A percentile compares a stretch with the other conserved stretches of the same genome.
phyloP scores from a whole-genome alignment of 2,329 filamentous ascomycete species.

The Cytospora leucostoma region DNA sequence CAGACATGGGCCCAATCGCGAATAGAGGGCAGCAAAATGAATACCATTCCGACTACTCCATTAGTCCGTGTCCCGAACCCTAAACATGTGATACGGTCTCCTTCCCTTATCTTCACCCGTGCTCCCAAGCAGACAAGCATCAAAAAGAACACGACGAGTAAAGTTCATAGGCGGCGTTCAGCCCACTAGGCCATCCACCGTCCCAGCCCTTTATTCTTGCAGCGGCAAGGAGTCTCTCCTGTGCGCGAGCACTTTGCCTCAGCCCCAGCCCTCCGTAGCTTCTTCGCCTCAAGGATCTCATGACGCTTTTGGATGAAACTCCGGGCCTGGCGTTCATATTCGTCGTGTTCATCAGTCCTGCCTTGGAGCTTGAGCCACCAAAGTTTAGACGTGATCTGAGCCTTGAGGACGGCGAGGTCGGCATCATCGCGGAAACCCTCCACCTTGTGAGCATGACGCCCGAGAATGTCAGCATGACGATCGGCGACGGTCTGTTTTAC shows the following conservation, averaged over 20 bases:
- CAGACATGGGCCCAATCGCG: background rate
- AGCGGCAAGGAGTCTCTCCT: slow-evolving; percentile 16
- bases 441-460: slow-evolving; percentile 26
- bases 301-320: slow-evolving; percentile 43
- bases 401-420: slow-evolving; percentile 49
- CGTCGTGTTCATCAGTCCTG: slow-evolving; percentile 45
- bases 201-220: slow-evolving; percentile 15
- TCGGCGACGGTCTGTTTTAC: slow-evolving; percentile 39
- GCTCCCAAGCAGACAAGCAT: slow-evolving; percentile 1
- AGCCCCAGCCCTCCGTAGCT: slow-evolving; percentile 29
- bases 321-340: slow-evolving; percentile 52
- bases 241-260: slow-evolving; percentile 14
- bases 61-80: slow-evolving; percentile 7
- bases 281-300: slow-evolving; percentile 36
- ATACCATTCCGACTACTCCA: slow-evolving; percentile 16
- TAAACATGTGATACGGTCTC: slow-evolving; percentile 12
- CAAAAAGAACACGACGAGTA: background rate
- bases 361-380: slow-evolving; percentile 59
- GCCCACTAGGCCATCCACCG: slow-evolving; percentile 24
- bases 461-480: slow-evolving; percentile 33
- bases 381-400: slow-evolving; percentile 58
- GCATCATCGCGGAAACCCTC: slow-evolving; percentile 43
- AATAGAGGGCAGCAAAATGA: slow-evolving; percentile 1
- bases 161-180: background rate
- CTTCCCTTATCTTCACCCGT: slow-evolving; percentile 11